Evolutionary conservation across 1,284 basidiomycete species (phyloP).

Genomic region (Thelephora terrestris): DNA sequence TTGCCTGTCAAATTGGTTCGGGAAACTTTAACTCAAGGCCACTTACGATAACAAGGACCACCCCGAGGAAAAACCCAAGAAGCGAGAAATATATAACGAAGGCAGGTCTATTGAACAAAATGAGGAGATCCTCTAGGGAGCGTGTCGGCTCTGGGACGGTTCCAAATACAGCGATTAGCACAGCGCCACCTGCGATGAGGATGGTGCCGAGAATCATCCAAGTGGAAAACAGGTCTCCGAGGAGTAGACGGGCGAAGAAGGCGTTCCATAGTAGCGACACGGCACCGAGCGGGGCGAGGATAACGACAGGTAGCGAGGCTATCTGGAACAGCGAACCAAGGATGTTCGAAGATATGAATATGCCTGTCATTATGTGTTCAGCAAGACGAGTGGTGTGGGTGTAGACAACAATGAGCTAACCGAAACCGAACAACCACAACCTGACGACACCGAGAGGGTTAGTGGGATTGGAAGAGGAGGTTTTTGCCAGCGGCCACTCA

Average conservation of each 20-base stretch:
- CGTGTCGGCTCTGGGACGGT: slow-evolving; percentile 90
- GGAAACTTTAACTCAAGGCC: not conserved
- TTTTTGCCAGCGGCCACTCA: slow-evolving; percentile 28
- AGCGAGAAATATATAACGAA: slow-evolving; percentile 80
- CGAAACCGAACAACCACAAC: slow-evolving; percentile 80
- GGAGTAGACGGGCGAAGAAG: slow-evolving; percentile 78
- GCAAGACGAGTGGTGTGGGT: slow-evolving; percentile 6
- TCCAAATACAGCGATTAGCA: slow-evolving; percentile 87
- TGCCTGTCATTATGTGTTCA: slow-evolving; percentile 25
- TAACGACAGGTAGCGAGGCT: slow-evolving; percentile 86
- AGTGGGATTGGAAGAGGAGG: slow-evolving; percentile 2
- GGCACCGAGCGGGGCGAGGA: slow-evolving; percentile 87
- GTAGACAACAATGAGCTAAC: slow-evolving; percentile 20
- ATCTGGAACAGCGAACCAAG: slow-evolving; percentile 94
- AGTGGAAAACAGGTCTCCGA: slow-evolving; percentile 80
- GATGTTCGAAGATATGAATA: slow-evolving; percentile 84
- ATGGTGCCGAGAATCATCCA: slow-evolving; percentile 82
- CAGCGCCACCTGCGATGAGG: slow-evolving; percentile 83
- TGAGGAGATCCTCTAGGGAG: slow-evolving; percentile 78
- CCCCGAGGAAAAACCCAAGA: slow-evolving; percentile 53
- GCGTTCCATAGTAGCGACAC: slow-evolving; percentile 94
- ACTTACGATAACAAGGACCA: slow-evolving; percentile 59
- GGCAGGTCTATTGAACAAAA: slow-evolving; percentile 66
- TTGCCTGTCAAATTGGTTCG: slow-evolving; percentile 4
- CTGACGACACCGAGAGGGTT: slow-evolving; percentile 24